Conservation (phyloP, 2,329 filamentous ascomycete species). For the Cladosporium sp. region DNA sequence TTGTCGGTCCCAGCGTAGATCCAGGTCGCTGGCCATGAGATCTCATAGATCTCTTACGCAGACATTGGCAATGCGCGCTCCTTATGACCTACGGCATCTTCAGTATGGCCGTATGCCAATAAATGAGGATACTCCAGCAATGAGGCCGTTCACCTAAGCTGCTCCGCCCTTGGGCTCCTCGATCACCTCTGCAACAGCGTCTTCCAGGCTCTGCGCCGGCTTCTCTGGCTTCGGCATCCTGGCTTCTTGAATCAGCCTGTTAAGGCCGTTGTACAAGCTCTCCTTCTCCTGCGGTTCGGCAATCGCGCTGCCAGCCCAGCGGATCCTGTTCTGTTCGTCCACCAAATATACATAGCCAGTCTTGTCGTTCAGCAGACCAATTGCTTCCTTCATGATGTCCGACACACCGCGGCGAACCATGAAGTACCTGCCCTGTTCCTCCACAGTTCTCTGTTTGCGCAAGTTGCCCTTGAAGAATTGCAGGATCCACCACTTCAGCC, state of each 20-base stretch:
- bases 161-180: slow-evolving; percentile 8
- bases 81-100: too few relatives aligned
- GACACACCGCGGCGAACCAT: slow-evolving; percentile 60
- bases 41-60: not conserved
- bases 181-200: slow-evolving; percentile 23
- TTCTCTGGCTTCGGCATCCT: slow-evolving; percentile 43
- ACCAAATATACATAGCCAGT: slow-evolving; percentile 93
- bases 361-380: slow-evolving; percentile 79
- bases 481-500: slow-evolving; percentile 62
- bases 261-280: slow-evolving; percentile 65
- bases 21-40: too few relatives aligned
- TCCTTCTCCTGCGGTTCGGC: slow-evolving; percentile 67
- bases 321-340: slow-evolving; percentile 82
- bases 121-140: too few relatives aligned
- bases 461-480: slow-evolving; percentile 56
- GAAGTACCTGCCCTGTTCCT: slow-evolving; percentile 62
- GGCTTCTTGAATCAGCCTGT: slow-evolving; percentile 62
- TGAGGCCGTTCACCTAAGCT: not conserved
- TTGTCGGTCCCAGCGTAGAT: too few relatives aligned
- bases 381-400: slow-evolving; percentile 59
- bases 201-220: slow-evolving; percentile 44
- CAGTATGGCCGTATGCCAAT: too few relatives aligned
- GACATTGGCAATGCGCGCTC: too few relatives aligned
- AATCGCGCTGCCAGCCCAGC: slow-evolving; percentile 85
- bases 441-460: slow-evolving; percentile 48